Evolutionary conservation across 371 early-diverging fungal species (phyloP).

Genomic region (Massospora cicadina): DNA sequence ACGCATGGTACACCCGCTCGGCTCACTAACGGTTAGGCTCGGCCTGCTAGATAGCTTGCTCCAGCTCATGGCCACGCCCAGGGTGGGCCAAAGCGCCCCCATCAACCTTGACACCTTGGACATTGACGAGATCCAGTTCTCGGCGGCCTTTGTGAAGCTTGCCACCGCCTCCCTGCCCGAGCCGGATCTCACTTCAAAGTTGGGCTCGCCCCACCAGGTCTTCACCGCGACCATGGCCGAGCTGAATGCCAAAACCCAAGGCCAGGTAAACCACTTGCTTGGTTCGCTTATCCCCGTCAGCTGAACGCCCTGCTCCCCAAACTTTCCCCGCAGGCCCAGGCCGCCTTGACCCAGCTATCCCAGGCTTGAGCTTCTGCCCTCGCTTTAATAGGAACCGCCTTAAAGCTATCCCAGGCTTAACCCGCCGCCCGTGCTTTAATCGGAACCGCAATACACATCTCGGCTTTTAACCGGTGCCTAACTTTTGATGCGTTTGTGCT

Average conservation of each 20-base stretch:
- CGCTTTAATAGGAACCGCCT: too few species aligned
- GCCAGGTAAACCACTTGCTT: not conserved
- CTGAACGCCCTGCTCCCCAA: not conserved
- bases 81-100: not conserved
- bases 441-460: too few species aligned
- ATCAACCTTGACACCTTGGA: not conserved
- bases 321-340: too few species aligned
- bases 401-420: too few species aligned
- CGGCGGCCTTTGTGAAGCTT: not conserved
- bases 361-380: too few species aligned
- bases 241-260: not conserved
- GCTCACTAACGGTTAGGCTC: not conserved
- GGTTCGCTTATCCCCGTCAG: not conserved
- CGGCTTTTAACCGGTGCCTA: too few species aligned
- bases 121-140: not conserved
- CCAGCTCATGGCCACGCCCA: not conserved
- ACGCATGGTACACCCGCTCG: not conserved
- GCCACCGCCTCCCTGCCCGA: not conserved
- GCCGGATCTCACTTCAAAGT: not conserved
- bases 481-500: too few species aligned
- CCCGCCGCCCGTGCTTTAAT: too few species aligned
- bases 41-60: not conserved
- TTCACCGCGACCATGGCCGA: not conserved
- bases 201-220: not conserved
- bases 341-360: too few species aligned